A percentile compares a stretch with the other conserved stretches of the same genome.
Evolutionary conservation across 208 protist species (phyloP).

Genomic region (Hexamita inflata): DNA sequence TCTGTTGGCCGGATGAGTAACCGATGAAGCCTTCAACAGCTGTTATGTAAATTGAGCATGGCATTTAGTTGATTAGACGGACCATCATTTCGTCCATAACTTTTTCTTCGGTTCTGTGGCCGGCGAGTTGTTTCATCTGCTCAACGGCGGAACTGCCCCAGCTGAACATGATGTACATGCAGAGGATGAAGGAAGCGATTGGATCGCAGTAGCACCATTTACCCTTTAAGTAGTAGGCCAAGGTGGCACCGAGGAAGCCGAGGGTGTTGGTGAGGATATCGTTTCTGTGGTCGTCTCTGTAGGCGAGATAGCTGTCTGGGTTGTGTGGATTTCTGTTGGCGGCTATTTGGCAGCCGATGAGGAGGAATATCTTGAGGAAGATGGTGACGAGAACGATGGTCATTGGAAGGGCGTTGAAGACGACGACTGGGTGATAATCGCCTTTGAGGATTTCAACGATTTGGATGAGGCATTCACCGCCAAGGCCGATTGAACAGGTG

Average conservation of each 20-base stretch:
- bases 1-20: too few species aligned
- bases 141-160: not conserved
- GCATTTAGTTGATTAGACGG: too few species aligned
- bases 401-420: not conserved
- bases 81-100: too few species aligned
- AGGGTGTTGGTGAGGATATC: constrained; percentile 12
- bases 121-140: not conserved
- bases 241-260: not conserved
- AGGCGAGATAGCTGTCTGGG: not conserved
- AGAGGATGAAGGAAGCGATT: not conserved
- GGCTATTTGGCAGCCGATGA: not conserved
- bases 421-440: too few species aligned
- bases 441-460: not conserved
- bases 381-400: not conserved
- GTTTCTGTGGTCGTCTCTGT: constrained; percentile 24
- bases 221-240: not conserved
- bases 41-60: too few species aligned
- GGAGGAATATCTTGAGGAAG: constrained; percentile 4
- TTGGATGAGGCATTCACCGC: not conserved
- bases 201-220: constrained; percentile 1
- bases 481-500: not conserved
- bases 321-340: not conserved
- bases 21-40: too few species aligned
- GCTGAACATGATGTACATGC: not conserved
- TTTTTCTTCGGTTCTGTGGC: too few species aligned